A percentile compares a stretch with the other conserved stretches of the same genome.
phyloP scores from a whole-genome alignment of 1,139 yeast genomes.

The Kodamaea sp. region DNA sequence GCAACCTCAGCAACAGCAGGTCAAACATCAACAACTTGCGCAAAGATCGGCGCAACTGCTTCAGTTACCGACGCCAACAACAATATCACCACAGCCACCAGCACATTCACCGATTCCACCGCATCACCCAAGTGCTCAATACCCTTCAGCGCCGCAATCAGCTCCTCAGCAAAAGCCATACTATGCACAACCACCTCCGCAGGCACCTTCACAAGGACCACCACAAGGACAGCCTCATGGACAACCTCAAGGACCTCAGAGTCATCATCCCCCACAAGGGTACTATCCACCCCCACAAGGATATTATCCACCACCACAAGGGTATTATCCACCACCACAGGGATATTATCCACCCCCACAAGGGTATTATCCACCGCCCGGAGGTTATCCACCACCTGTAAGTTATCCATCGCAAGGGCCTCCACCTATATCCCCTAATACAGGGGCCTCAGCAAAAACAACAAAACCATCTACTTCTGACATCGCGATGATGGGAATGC shows the following conservation, averaged over 20 bases:
- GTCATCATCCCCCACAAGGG: slow-evolving; percentile 15
- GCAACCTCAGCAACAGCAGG: slow-evolving; percentile 2
- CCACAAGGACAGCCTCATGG: slow-evolving; percentile 10
- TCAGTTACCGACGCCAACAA: slow-evolving; percentile 14
- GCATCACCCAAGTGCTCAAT: slow-evolving; percentile 7
- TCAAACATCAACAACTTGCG: background rate
- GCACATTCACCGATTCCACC: slow-evolving; percentile 1
- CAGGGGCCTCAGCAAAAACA: slow-evolving; percentile 4
- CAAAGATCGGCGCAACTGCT: slow-evolving; percentile 8
- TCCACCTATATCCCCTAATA: background rate
- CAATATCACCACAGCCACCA: slow-evolving; percentile 4
- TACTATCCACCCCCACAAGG: slow-evolving; percentile 12
- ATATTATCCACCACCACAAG: slow-evolving; percentile 11
- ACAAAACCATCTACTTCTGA: slow-evolving; percentile 26
- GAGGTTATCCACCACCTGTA: slow-evolving; percentile 8
- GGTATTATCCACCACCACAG: slow-evolving; percentile 3
- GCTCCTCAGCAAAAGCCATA: slow-evolving; percentile 6
- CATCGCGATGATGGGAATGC: slow-evolving; percentile 37
- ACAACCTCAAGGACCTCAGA: slow-evolving; percentile 1
- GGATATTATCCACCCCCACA: slow-evolving; percentile 11
- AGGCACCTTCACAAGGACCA: slow-evolving; percentile 5
- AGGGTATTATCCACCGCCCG: slow-evolving; percentile 3
- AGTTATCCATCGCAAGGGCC: no score
- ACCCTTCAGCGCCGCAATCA: slow-evolving; percentile 9
- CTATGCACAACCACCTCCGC: slow-evolving; percentile 3